Percentiles rank a stretch among this genome's conserved stretches.
These are phyloP conservation scores for Pythium folliculosum DNA, from an alignment of 352 stramenopile species.

Conservation along the genomic window DNA sequence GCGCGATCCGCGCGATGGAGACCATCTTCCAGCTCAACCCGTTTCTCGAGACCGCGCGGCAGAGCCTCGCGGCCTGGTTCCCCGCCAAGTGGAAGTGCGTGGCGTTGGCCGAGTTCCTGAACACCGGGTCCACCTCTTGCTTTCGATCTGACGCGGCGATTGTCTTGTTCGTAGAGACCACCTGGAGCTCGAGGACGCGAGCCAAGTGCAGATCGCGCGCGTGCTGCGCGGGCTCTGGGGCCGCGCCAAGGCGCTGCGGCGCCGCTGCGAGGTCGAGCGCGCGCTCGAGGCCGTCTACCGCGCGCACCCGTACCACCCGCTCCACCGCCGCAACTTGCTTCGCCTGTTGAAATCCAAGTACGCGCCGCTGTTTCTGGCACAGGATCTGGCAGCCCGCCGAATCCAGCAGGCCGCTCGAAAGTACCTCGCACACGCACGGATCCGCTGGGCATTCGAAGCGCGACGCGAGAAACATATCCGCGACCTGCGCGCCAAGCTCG, in stretches of 20 bases:
- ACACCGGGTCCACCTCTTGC: no score
- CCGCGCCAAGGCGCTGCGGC: conserved; percentile 28
- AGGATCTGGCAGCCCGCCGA: conserved; percentile 51
- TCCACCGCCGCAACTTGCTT: conserved; percentile 41
- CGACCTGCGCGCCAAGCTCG: conserved; percentile 56
- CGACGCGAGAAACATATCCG: conserved; percentile 38
- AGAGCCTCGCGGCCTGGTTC: conserved; percentile 60
- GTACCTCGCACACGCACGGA: conserved; percentile 49
- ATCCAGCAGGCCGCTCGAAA: conserved; percentile 45
- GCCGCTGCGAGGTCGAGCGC: conserved; percentile 27
- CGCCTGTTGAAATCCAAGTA: conserved; percentile 43
- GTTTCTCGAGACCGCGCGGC: conserved; percentile 56
- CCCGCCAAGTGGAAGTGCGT: conserved; percentile 72
- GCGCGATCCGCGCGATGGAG: conserved; percentile 71
- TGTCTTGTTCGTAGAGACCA: conserved; percentile 35
- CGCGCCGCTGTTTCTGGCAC: conserved; percentile 52
- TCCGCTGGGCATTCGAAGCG: conserved; percentile 41
- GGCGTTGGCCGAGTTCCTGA: no score
- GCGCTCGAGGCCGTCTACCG: conserved; percentile 35
- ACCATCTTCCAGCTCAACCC: conserved; percentile 58
- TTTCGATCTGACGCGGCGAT: no score
- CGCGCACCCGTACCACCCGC: conserved; percentile 42
- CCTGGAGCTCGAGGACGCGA: conserved; percentile 65
- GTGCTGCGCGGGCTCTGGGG: conserved; percentile 66
- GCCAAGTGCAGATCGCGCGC: conserved; percentile 65